A percentile compares a stretch with the other conserved stretches of the same genome.
Evolutionary conservation across 441 rosid genomes (phyloP).

Genomic region (Erodium texanum): DNA sequence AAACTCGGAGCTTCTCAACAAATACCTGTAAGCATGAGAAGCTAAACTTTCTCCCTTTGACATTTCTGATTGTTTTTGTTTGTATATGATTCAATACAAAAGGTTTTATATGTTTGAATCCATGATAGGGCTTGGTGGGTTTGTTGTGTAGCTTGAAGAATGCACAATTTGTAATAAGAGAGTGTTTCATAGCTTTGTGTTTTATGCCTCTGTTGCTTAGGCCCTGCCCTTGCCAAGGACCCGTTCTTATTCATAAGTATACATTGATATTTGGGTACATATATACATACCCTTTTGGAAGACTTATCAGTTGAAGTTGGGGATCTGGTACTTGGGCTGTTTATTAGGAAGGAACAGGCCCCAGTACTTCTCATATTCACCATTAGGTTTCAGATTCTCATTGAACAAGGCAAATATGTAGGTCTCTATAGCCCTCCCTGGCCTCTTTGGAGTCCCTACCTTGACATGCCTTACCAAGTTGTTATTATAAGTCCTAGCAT

Average conservation of each 20-base stretch:
- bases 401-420: conserved; percentile 43
- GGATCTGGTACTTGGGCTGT: conserved; percentile 29
- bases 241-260: too few relatives aligned
- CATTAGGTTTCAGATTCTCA: conserved; percentile 26
- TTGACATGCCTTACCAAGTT: conserved; percentile 40
- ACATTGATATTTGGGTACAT: not conserved
- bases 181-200: not conserved
- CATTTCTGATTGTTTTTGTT: too few relatives aligned
- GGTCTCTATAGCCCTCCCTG: conserved; percentile 35
- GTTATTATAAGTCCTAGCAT: conserved; percentile 35
- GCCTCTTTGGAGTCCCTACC: conserved; percentile 39
- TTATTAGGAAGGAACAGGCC: conserved; percentile 22
- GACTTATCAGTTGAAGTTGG: conserved; percentile 18
- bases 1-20: conserved; percentile 13
- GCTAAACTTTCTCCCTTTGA: too few relatives aligned
- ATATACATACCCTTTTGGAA: not conserved
- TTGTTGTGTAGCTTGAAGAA: not conserved
- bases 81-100: not conserved
- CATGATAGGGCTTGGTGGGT: not conserved
- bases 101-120: not conserved
- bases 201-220: not conserved
- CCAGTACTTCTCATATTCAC: conserved; percentile 31
- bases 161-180: not conserved
- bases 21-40: conserved; percentile 20
- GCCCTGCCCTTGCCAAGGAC: too few relatives aligned